Evolutionary conservation across 352 stramenopile genomes (phyloP).

Genomic region (Phytopythium ostracodes): DNA sequence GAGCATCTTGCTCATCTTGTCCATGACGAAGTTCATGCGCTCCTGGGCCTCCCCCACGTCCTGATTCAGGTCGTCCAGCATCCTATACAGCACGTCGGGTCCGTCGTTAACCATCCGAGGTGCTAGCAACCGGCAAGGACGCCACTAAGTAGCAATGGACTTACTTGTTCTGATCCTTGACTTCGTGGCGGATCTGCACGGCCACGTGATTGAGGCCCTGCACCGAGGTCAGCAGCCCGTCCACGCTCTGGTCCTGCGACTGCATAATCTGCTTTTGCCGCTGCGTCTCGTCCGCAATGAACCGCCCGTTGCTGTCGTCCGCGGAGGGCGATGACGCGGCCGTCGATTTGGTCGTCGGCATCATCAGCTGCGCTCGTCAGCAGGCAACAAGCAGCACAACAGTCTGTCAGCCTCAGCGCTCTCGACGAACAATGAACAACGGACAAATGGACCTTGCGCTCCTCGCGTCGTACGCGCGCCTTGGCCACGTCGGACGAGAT

Average conservation of each 20-base stretch:
- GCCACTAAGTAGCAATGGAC: too few relatives aligned
- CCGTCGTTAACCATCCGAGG: too few relatives aligned
- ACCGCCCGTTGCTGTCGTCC: constrained; percentile 51
- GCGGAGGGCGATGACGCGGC: not conserved
- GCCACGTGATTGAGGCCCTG: constrained; percentile 57
- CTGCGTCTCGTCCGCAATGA: constrained; percentile 51
- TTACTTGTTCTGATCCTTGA: constrained; percentile 74
- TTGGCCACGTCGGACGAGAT: constrained; percentile 62
- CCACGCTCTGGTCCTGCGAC: constrained; percentile 63
- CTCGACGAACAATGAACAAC: too few relatives aligned
- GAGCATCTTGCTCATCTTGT: constrained; percentile 61
- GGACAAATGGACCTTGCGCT: constrained; percentile 41
- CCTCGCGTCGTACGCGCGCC: constrained; percentile 47
- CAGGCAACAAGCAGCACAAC: not conserved
- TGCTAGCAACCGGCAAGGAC: too few relatives aligned
- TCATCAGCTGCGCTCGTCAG: constrained; percentile 53
- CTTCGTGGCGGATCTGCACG: constrained; percentile 65
- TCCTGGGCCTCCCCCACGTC: constrained; percentile 75
- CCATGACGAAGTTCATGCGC: constrained; percentile 85
- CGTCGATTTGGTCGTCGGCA: constrained; percentile 16
- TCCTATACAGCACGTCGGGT: constrained; percentile 24
- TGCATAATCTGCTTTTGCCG: constrained; percentile 69
- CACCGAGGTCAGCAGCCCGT: constrained; percentile 51
- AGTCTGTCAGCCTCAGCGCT: too few relatives aligned
- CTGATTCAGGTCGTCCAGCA: constrained; percentile 68